phyloP scores from a whole-genome alignment of 768 basidiomycete species.

The Leccinum pellstonianum region DNA sequence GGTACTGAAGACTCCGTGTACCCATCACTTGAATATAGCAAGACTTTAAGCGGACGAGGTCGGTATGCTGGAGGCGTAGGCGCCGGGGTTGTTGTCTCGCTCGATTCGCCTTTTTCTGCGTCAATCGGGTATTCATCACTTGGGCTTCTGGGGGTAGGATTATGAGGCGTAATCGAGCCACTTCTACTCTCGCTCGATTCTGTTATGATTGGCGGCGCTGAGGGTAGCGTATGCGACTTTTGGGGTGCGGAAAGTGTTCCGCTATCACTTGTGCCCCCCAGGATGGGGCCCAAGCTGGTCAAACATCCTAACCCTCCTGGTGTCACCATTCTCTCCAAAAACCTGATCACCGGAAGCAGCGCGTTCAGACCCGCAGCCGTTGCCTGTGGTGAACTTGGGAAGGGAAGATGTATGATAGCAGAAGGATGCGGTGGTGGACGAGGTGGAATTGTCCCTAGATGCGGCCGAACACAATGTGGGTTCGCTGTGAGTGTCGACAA shows the following conservation, averaged over 20 bases:
- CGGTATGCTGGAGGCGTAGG: conserved; percentile 33
- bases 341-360: conserved; percentile 62
- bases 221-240: conserved; percentile 11
- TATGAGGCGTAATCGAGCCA: conserved; percentile 20
- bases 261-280: not conserved
- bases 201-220: conserved; percentile 21
- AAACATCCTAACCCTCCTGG: conserved; percentile 36
- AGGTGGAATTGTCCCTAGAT: conserved; percentile 38
- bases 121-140: conserved; percentile 20
- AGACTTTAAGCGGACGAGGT: conserved; percentile 66
- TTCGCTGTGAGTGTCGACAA: conserved; percentile 13
- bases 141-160: not conserved
- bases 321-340: conserved; percentile 63
- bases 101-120: conserved; percentile 15
- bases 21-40: conserved; percentile 82
- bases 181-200: conserved; percentile 18
- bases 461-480: not conserved
- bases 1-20: conserved; percentile 92
- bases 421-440: conserved; percentile 73
- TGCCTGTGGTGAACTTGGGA: conserved; percentile 66
- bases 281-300: conserved; percentile 6
- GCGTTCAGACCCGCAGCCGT: conserved; percentile 52
- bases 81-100: conserved; percentile 3
- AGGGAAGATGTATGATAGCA: conserved; percentile 70
- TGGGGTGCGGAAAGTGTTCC: conserved; percentile 11